A percentile compares a stretch with the other conserved stretches of the same genome.
Evolutionary conservation across 192 early-diverging fungal genomes (phyloP).

Genomic region (Podila clonocystis): DNA sequence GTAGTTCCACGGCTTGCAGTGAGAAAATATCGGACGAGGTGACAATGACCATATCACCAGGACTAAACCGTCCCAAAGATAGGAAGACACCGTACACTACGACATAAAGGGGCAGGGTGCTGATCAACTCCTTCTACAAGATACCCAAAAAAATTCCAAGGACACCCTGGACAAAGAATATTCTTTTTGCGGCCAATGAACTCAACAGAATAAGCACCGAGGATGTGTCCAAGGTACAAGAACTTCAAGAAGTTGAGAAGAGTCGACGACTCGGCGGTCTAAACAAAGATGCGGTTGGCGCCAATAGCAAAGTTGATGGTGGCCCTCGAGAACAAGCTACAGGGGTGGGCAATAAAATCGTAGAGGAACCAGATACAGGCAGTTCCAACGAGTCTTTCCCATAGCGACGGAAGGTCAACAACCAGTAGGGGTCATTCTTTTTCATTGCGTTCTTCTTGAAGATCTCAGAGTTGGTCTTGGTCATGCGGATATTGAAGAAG

Average conservation of each 20-base stretch:
- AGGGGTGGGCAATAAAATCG: slow-evolving; percentile 25
- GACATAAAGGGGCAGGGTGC: slow-evolving; percentile 56
- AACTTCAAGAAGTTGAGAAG: slow-evolving; percentile 57
- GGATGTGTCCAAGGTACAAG: slow-evolving; percentile 59
- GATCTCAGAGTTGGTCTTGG: slow-evolving; percentile 56
- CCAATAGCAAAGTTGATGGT: slow-evolving; percentile 12
- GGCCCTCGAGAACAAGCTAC: slow-evolving; percentile 5
- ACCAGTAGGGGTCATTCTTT: slow-evolving; percentile 57
- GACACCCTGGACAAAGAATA: slow-evolving; percentile 55
- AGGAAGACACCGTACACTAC: slow-evolving; percentile 63
- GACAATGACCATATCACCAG: slow-evolving; percentile 51
- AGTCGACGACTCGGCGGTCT: slow-evolving; percentile 54
- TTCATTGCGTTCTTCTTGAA: slow-evolving; percentile 53
- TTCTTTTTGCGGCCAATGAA: slow-evolving; percentile 61
- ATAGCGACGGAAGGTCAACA: slow-evolving; percentile 55
- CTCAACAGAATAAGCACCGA: slow-evolving; percentile 57
- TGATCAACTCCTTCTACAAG: slow-evolving; percentile 34
- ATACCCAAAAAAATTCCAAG: slow-evolving; percentile 59
- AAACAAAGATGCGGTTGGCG: slow-evolving; percentile 32
- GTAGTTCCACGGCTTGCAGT: slow-evolving; percentile 59
- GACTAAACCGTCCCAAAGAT: slow-evolving; percentile 56
- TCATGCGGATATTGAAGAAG: slow-evolving; percentile 62
- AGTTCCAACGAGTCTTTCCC: slow-evolving; percentile 55
- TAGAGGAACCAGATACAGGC: slow-evolving; percentile 33
- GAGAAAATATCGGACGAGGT: slow-evolving; percentile 52